These are phyloP conservation scores for Ophiosphaerella herpotricha DNA, from an alignment of 2,329 filamentous ascomycete species.

Conservation along the genomic window DNA sequence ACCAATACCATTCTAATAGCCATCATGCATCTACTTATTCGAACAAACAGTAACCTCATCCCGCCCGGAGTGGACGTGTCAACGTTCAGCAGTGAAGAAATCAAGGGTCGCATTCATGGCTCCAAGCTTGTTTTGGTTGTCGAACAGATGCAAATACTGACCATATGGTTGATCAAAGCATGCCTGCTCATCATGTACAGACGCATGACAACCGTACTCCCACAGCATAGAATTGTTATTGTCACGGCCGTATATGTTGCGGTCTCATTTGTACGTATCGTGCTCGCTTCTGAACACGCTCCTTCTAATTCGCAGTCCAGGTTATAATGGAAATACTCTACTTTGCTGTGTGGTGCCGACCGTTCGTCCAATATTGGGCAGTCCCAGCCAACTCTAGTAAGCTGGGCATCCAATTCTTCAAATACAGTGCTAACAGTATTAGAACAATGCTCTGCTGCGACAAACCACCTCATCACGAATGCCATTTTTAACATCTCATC, in stretches of 20 bases:
- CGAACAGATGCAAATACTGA: slow-evolving; percentile 58
- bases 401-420: not conserved
- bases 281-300: not conserved
- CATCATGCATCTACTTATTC: slow-evolving; percentile 38
- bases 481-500: slow-evolving; percentile 52
- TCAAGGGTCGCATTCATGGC: slow-evolving; percentile 53
- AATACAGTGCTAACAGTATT: slow-evolving; percentile 1
- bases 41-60: slow-evolving; percentile 44
- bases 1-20: slow-evolving; percentile 42
- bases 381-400: slow-evolving; percentile 48
- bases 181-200: slow-evolving; percentile 60
- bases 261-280: slow-evolving; percentile 48
- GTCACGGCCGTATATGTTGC: slow-evolving; percentile 52
- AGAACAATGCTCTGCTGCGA: slow-evolving; percentile 52
- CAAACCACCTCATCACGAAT: slow-evolving; percentile 47
- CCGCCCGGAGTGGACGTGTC: slow-evolving; percentile 38
- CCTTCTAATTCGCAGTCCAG: slow-evolving; percentile 7
- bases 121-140: slow-evolving; percentile 60
- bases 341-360: slow-evolving; percentile 61
- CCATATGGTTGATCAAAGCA: slow-evolving; percentile 58
- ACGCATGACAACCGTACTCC: slow-evolving; percentile 50
- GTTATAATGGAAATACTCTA: slow-evolving; percentile 54
- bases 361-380: slow-evolving; percentile 58
- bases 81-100: slow-evolving; percentile 42
- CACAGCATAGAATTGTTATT: slow-evolving; percentile 46